Percentiles rank a stretch among this genome's conserved stretches.
Evolutionary conservation across 2,329 filamentous ascomycete genomes (phyloP).

Genomic region (Fusarium clavum): DNA sequence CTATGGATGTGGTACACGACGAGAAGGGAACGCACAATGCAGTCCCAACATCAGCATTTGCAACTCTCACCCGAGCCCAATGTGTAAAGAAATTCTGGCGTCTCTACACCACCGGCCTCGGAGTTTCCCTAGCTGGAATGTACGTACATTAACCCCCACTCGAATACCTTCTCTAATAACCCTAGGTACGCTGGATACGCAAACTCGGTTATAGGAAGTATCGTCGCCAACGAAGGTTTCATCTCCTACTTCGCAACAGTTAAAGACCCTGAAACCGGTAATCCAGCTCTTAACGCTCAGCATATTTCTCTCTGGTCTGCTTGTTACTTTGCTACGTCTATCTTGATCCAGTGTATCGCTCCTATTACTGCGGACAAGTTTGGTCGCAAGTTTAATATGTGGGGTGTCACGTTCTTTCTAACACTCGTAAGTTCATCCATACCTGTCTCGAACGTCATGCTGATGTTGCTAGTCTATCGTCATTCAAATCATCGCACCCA

Average conservation of each 20-base stretch:
- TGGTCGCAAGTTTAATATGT: background rate
- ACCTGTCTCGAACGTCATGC: background rate
- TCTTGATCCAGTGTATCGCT: background rate
- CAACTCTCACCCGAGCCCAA: background rate
- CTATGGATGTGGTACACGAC: background rate
- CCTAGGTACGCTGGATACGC: background rate
- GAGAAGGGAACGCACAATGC: background rate
- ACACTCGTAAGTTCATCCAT: background rate
- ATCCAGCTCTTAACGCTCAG: background rate
- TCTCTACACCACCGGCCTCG: background rate
- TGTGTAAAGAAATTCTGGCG: background rate
- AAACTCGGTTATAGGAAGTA: background rate
- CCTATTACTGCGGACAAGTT: background rate
- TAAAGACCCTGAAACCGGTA: background rate
- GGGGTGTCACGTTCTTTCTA: background rate
- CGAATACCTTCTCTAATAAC: background rate
- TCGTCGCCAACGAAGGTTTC: background rate
- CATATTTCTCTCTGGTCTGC: background rate
- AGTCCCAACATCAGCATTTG: background rate
- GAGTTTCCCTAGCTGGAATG: background rate
- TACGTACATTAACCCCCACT: background rate
- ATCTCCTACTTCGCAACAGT: background rate
- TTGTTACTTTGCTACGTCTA: background rate
- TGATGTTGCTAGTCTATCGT: background rate
- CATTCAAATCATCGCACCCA: background rate